Evolutionary conservation across 73 alveolate species (phyloP).

Genomic region (Paramecium octaurelia): DNA sequence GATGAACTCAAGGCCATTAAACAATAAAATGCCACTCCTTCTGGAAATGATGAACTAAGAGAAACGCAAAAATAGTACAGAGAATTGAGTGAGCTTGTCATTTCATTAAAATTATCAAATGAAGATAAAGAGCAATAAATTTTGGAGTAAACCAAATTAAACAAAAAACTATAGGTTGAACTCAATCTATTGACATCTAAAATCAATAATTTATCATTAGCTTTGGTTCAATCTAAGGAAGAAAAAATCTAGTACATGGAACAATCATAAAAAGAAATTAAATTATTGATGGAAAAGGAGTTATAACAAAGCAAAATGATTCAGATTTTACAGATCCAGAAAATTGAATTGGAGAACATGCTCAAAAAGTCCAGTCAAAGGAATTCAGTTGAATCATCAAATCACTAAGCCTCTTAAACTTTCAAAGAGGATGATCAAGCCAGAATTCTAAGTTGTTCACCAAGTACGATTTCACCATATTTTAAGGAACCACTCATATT

Average conservation of each 20-base stretch:
- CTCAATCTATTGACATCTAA: neutral
- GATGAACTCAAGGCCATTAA: neutral
- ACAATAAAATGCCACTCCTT: neutral
- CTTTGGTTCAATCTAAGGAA: neutral
- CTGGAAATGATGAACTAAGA: neutral
- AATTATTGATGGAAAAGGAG: neutral
- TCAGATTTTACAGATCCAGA: neutral
- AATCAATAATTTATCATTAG: neutral
- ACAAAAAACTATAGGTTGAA: neutral
- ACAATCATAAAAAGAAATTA: neutral
- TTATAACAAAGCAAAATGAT: neutral
- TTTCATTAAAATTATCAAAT: neutral
- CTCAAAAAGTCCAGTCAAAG: neutral
- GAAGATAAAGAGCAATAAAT: neutral
- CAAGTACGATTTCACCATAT: neutral
- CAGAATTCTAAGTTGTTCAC: neutral
- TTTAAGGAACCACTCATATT: neutral
- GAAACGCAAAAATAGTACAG: neutral
- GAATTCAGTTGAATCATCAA: neutral
- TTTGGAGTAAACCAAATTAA: neutral
- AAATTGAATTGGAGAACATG: neutral
- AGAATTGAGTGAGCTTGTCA: neutral
- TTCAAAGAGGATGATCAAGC: neutral
- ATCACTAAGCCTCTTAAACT: neutral
- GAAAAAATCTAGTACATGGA: neutral